phyloP scores from a whole-genome alignment of 192 early-diverging fungal species.

The Entomortierella beljakovae region DNA sequence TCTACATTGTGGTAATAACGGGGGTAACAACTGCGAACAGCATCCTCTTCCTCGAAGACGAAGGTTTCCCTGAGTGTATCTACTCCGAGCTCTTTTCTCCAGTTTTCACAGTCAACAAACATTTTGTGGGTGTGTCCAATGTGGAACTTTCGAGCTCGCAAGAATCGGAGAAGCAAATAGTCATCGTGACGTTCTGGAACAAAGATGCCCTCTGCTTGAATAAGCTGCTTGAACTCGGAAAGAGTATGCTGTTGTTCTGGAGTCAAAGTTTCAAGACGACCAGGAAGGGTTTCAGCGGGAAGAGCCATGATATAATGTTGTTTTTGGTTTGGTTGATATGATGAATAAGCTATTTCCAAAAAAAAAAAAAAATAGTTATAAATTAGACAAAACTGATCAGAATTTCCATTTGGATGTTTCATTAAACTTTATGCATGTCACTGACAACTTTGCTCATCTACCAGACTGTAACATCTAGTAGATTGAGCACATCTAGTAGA shows the following conservation, averaged over 20 bases:
- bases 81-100: conserved; percentile 73
- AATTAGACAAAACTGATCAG: neutral
- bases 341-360: neutral
- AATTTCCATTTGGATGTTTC: neutral
- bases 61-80: conserved; percentile 66
- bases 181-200: conserved; percentile 72
- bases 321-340: neutral
- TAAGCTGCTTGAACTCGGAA: conserved; percentile 67
- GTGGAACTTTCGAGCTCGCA: conserved; percentile 80
- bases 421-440: too few relatives aligned
- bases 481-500: too few relatives aligned
- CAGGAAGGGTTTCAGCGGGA: conserved; percentile 46
- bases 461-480: too few relatives aligned
- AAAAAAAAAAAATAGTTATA: neutral
- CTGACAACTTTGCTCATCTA: too few relatives aligned
- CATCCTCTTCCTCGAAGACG: conserved; percentile 72
- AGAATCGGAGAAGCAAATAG: conserved; percentile 76
- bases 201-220: conserved; percentile 66
- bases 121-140: conserved; percentile 74
- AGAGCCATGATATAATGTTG: conserved; percentile 13
- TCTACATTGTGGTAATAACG: conserved; percentile 84
- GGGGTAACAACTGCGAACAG: conserved; percentile 75
- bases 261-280: conserved; percentile 71
- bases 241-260: conserved; percentile 66
- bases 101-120: conserved; percentile 75